phyloP scores from a whole-genome alignment of 805 yeast species.

The Saccharomycopsis lassenensis region DNA sequence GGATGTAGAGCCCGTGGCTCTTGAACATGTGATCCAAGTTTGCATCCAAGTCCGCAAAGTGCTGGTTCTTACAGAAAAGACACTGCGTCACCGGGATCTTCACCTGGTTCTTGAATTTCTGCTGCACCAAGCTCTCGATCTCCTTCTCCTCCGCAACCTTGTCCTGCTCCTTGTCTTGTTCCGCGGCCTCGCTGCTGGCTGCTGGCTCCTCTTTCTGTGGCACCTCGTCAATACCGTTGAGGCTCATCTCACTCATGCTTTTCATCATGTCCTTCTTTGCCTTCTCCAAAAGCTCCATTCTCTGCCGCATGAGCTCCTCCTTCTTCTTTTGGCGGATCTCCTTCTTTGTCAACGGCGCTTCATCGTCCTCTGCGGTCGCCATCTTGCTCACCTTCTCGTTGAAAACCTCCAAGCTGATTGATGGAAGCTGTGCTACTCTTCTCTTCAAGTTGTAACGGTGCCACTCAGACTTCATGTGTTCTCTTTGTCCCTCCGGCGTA shows the following conservation, averaged over 20 bases:
- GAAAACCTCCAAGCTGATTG: slow-evolving; percentile 55
- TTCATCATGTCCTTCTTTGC: slow-evolving; percentile 31
- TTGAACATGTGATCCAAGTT: slow-evolving; percentile 67
- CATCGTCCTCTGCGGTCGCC: slow-evolving; percentile 19
- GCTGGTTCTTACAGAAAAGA: slow-evolving; percentile 42
- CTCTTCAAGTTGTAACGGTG: slow-evolving; percentile 93
- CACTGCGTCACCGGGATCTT: slow-evolving; percentile 42
- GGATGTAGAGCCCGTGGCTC: slow-evolving; percentile 76
- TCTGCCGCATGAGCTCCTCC: slow-evolving; percentile 32
- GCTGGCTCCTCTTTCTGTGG: slow-evolving; percentile 7
- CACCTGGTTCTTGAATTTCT: slow-evolving; percentile 30
- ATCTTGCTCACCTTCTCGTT: slow-evolving; percentile 50
- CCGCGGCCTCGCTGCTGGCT: slow-evolving; percentile 9
- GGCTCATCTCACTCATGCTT: neutral
- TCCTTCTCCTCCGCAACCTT: slow-evolving; percentile 28
- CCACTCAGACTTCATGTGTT: slow-evolving; percentile 97
- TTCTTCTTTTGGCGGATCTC: slow-evolving; percentile 32
- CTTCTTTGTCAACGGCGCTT: slow-evolving; percentile 27
- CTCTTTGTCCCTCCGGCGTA: slow-evolving; percentile 66
- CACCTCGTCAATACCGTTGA: neutral
- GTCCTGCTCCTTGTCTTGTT: slow-evolving; percentile 21
- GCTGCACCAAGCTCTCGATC: slow-evolving; percentile 28
- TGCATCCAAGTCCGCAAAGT: slow-evolving; percentile 35
- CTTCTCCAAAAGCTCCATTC: slow-evolving; percentile 29
- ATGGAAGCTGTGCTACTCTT: slow-evolving; percentile 79